Conservation (phyloP, 352 stramenopile genomes). For the Nothophytophthora sp. region DNA sequence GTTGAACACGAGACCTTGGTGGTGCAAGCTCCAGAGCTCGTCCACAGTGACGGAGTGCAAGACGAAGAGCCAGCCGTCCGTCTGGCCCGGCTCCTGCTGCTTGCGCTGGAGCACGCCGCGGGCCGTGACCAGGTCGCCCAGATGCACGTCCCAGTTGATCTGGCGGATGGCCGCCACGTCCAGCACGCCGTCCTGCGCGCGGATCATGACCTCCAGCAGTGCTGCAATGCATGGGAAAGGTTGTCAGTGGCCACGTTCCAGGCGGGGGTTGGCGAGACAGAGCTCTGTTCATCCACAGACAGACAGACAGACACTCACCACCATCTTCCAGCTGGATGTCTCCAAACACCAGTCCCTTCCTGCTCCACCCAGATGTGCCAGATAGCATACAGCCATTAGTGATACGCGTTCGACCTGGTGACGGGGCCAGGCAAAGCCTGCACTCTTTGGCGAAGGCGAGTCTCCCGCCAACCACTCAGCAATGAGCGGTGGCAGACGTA, state of each 20-base stretch:
- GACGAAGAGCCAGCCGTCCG: constrained; percentile 55
- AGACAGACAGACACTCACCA: too few species aligned
- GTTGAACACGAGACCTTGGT: constrained; percentile 59
- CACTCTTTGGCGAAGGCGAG: too few species aligned
- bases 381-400: too few species aligned
- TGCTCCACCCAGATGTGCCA: constrained; percentile 32
- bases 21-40: constrained; percentile 55
- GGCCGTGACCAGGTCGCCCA: constrained; percentile 62
- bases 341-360: constrained; percentile 82
- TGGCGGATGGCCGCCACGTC: constrained; percentile 61
- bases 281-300: too few species aligned
- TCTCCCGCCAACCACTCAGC: too few species aligned
- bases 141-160: constrained; percentile 83
- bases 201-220: constrained; percentile 85
- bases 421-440: too few species aligned
- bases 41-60: constrained; percentile 48
- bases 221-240: constrained; percentile 30
- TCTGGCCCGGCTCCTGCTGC: constrained; percentile 12
- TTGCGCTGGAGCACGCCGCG: constrained; percentile 49
- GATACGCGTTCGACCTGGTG: too few species aligned
- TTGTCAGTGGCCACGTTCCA: neutral
- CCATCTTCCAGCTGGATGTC: constrained; percentile 73
- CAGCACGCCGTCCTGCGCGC: constrained; percentile 52
- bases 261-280: too few species aligned
- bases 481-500: constrained; percentile 31